A percentile compares a stretch with the other conserved stretches of the same genome.
Conservation (phyloP, 768 basidiomycete species). For the Termitomyces sp. region DNA sequence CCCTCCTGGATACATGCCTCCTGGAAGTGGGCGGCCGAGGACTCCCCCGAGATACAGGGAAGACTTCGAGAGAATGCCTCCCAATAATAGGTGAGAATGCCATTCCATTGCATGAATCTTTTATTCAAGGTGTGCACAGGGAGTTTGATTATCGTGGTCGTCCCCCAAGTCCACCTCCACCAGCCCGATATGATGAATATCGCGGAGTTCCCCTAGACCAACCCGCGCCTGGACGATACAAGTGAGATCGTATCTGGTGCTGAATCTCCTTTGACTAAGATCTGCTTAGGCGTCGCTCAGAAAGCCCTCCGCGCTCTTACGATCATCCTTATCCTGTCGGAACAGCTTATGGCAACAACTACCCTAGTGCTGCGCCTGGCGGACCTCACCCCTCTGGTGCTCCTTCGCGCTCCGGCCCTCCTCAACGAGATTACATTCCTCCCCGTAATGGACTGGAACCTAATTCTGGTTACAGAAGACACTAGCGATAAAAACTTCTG, state of each 20-base stretch:
- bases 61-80: conserved; percentile 57
- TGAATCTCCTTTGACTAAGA: neutral
- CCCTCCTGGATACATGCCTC: conserved; percentile 38
- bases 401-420: conserved; percentile 17
- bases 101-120: neutral
- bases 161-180: conserved; percentile 51
- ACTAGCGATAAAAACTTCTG: conserved; percentile 21
- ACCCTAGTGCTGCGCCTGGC: conserved; percentile 36
- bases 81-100: conserved; percentile 46
- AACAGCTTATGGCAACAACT: conserved; percentile 45
- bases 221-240: conserved; percentile 41
- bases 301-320: conserved; percentile 60
- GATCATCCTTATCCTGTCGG: conserved; percentile 44
- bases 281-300: conserved; percentile 59
- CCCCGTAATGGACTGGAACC: conserved; percentile 39
- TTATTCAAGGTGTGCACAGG: conserved; percentile 25
- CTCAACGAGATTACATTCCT: conserved; percentile 44
- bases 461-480: conserved; percentile 35
- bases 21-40: conserved; percentile 53
- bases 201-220: conserved; percentile 44
- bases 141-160: conserved; percentile 58
- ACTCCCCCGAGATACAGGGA: conserved; percentile 59
- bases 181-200: conserved; percentile 50
- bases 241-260: conserved; percentile 25
- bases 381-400: conserved; percentile 33